Conservation (phyloP, 1,284 basidiomycete genomes). For the Tetrapyrgos nigripes region DNA sequence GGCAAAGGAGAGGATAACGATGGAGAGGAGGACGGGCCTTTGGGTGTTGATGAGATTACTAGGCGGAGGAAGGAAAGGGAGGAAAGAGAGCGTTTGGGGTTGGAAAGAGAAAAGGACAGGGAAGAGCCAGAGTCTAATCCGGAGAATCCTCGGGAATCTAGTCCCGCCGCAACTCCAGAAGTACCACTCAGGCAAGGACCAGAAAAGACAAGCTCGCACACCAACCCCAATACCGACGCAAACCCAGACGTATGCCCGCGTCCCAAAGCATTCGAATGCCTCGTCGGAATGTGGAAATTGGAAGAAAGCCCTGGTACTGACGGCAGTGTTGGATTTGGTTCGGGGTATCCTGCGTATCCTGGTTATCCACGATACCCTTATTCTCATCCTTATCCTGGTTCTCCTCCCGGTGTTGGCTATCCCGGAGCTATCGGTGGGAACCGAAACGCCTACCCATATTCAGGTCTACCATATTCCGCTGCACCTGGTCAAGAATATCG, state of each 20-base stretch:
- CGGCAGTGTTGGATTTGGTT: slow-evolving; percentile 43
- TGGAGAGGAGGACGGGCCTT: slow-evolving; percentile 36
- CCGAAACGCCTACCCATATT: too few relatives aligned
- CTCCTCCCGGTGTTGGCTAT: too few relatives aligned
- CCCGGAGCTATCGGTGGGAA: too few relatives aligned
- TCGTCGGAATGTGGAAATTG: slow-evolving; percentile 63
- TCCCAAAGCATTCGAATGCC: slow-evolving; percentile 52
- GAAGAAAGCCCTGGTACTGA: slow-evolving; percentile 44
- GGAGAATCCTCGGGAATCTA: slow-evolving; percentile 4
- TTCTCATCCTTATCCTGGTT: too few relatives aligned
- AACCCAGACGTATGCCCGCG: neutral
- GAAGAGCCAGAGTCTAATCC: slow-evolving; percentile 23
- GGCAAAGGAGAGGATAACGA: neutral
- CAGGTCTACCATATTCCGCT: neutral
- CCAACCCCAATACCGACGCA: neutral
- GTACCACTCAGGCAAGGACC: too few relatives aligned
- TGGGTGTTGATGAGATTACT: slow-evolving; percentile 51
- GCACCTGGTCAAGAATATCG: neutral
- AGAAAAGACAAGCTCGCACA: neutral
- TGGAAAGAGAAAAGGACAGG: slow-evolving; percentile 23
- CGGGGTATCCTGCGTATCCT: neutral
- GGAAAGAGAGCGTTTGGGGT: slow-evolving; percentile 22
- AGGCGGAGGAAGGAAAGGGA: slow-evolving; percentile 44
- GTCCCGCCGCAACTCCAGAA: slow-evolving; percentile 23
- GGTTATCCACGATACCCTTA: too few relatives aligned